Base-by-base conservation (phyloP, 805 yeast species). In the Yamadazyma sp. region DNA sequence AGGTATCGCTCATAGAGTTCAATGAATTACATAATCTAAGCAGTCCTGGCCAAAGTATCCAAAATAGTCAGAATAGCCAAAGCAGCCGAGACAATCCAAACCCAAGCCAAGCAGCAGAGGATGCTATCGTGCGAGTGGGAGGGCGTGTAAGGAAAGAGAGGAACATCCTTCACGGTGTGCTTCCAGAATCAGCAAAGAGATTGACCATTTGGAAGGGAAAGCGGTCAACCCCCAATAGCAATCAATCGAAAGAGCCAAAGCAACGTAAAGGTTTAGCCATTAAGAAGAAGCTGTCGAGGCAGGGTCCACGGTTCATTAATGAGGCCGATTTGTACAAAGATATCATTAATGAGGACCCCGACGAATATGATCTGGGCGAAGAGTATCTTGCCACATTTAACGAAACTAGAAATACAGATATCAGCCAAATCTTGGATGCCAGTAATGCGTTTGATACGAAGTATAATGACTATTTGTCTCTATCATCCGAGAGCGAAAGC, bases 121-220 rank as follows among this genome's bases (percentile, higher is more conserved):
- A 49, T 24, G 17, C 32, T 3, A 17, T 46, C 7, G 50, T 55
- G 2, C 38, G 58, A 34, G 60, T 57, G 8, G 64, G 62, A 3
- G 62, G 62, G 2, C 41, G 50, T 18, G 28, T 32, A 11, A 18
- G 53, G 18, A 62, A 53, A 38, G 61, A 61, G 29, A 61, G 53
- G 30, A 55, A 52, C 26, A 55, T 64, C 8, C 46, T 67, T 5
- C 42, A 54, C 20, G 73, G 73, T 0, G 63, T 59, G 1, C 47
- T 66, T 10, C 73, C 73, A 0, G 71, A 65, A 36, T 66, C 71
- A 3, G 64, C 69, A 4, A 65, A 60, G 39, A 41, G 68, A 15
- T 46, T 64, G 6, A 51, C 47, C 5, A 44, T 56, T 10, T 63
- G 52, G 32, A 53, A 53, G 28, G 38, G 40, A 44, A 17, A 47